Evolutionary conservation across 441 rosid genomes (phyloP).

Genomic region (Syzygium malaccense): DNA sequence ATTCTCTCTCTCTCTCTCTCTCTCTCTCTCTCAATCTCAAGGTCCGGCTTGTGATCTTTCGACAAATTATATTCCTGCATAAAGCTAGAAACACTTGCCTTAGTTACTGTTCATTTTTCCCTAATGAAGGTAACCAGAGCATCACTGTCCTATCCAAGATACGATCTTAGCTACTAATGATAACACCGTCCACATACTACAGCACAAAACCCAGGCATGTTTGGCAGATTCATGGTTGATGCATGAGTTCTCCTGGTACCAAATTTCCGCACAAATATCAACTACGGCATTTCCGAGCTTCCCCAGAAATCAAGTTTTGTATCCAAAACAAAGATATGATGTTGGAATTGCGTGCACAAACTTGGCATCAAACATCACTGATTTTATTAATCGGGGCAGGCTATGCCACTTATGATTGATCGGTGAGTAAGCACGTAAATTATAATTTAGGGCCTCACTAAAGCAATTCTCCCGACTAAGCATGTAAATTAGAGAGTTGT

Average conservation of each 20-base stretch:
- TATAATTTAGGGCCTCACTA: conserved; percentile 42
- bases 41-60: conserved; percentile 97
- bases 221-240: background rate
- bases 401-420: no score
- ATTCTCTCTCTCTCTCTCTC: conserved; percentile 28
- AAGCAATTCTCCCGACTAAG: conserved; percentile 63
- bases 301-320: background rate
- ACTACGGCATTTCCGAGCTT: background rate
- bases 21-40: conserved; percentile 73
- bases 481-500: conserved; percentile 62
- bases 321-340: background rate
- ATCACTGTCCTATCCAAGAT: background rate
- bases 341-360: background rate
- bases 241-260: background rate
- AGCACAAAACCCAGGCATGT: background rate
- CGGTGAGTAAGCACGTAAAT: no score
- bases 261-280: background rate
- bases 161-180: background rate
- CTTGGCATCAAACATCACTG: background rate
- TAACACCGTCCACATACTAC: background rate
- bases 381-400: no score
- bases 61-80: conserved; percentile 79
- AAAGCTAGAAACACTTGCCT: background rate
- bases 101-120: background rate
- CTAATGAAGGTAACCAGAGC: background rate